A percentile compares a stretch with the other conserved stretches of the same genome.
phyloP scores from a whole-genome alignment of 1,284 basidiomycete species.

The Sporisorium scitamineum region DNA sequence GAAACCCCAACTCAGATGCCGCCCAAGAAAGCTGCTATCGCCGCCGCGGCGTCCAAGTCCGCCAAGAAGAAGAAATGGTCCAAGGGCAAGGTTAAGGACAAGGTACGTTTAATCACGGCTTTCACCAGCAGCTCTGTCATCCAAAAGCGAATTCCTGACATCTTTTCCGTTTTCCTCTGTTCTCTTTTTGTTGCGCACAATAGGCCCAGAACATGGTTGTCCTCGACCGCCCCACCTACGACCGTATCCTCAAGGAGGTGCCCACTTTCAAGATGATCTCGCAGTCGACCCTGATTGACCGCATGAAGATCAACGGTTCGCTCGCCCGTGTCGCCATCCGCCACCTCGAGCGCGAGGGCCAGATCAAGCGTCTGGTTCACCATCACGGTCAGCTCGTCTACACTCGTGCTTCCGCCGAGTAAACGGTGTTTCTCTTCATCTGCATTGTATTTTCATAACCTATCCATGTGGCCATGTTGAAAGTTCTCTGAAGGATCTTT shows the following conservation, averaged over 20 bases:
- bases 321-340: constrained; percentile 92
- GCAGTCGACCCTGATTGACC: constrained; percentile 89
- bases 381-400: constrained; percentile 94
- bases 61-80: constrained; percentile 99
- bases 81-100: constrained; percentile 99
- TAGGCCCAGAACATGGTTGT: constrained; percentile 81
- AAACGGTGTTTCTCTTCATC: constrained; percentile 3
- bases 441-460: constrained; percentile 8
- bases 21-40: constrained; percentile 69
- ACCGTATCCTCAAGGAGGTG: constrained; percentile 98
- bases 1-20: constrained; percentile 55
- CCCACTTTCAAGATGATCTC: constrained; percentile 99
- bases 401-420: constrained; percentile 71
- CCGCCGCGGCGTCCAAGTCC: constrained; percentile 66
- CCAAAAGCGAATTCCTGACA: neutral
- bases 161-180: neutral
- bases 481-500: neutral
- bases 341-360: constrained; percentile 92
- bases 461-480: neutral
- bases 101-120: constrained; percentile 74
- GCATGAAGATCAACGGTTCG: constrained; percentile 94
- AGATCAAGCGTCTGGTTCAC: constrained; percentile 97
- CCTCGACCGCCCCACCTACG: constrained; percentile 78
- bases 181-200: neutral
- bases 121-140: no score